Base-by-base conservation (phyloP, 1,284 basidiomycete genomes). In the Heterobasidion annosum region DNA sequence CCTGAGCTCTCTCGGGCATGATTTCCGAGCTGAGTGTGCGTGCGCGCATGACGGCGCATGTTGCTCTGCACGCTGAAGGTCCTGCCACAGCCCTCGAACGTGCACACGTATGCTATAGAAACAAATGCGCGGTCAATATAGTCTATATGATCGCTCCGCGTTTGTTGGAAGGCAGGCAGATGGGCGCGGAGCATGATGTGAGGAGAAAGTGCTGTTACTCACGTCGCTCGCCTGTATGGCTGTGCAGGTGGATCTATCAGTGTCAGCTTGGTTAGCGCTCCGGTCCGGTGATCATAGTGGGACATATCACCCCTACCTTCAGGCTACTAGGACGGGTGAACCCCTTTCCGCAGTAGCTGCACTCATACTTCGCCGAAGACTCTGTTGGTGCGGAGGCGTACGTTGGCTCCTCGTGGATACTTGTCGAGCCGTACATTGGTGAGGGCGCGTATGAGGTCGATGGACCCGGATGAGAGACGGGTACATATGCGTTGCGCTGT, bases 171-270 rank as follows among this genome's bases (percentile, higher is more conserved):
- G 12, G 37, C 37, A 40, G 37, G 37, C 25, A 40, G 37, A 40
- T n/a, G 37, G 37, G 37, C 37, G 7, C 37, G 37, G n/a, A 40
- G n/a, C 37, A 40, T 40, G 54, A 58, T 56, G 50, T 51, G 35
- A 43, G 42, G 9, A 44, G 44, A n/a, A 40, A 32, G 51, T 35
- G 46, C 12, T 40, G 47, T 18, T 9, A 77, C 85, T 74, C 66
- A 91, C 88, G 88, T 72, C 87, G 90, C 66, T 88, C 86, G 57
- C 88, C 89, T 1, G 88, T 91, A 68, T 91, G 88, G 61, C 86
- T 90, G 61, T 91, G 88, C 59, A 88, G 70, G 67, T 91, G 89
- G 61, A 91, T 91, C 88, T 91, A 62, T 51, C 18, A 42, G 18
- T 56, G 37, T 59, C 44, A 54, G 48, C 52, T 42, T 40, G 37